Evolutionary conservation across 2,329 filamentous ascomycete genomes (phyloP).

Genomic region (Penicillium janthinellum): DNA sequence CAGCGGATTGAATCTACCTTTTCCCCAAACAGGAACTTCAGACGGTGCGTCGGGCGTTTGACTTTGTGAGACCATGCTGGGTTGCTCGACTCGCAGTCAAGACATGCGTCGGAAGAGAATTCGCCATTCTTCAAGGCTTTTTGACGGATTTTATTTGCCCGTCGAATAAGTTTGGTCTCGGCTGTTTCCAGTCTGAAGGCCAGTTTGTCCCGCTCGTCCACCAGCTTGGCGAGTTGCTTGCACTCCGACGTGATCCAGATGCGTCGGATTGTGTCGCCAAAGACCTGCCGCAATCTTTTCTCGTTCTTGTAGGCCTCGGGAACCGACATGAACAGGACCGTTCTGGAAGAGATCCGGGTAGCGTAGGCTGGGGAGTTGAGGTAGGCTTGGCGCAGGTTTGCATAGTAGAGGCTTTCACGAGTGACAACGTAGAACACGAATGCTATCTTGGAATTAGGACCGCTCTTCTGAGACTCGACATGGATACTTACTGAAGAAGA

Average conservation of each 20-base stretch:
- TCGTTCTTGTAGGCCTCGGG: conserved; percentile 77
- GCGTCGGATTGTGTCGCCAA: conserved; percentile 76
- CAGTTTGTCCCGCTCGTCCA: conserved; percentile 75
- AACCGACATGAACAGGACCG: conserved; percentile 84
- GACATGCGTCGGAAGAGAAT: conserved; percentile 23
- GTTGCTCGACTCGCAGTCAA: conserved; percentile 34
- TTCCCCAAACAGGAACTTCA: conserved; percentile 67
- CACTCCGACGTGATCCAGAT: conserved; percentile 83
- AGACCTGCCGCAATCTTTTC: conserved; percentile 71
- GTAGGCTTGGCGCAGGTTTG: conserved; percentile 89
- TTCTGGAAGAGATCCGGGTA: conserved; percentile 82
- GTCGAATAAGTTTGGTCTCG: conserved; percentile 82
- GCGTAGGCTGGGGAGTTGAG: conserved; percentile 81
- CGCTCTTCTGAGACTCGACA: neutral
- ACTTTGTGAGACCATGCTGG: conserved; percentile 34
- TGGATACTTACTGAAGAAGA: conserved; percentile 68
- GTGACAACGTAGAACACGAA: conserved; percentile 87
- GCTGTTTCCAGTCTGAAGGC: conserved; percentile 79
- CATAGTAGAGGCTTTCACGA: conserved; percentile 85
- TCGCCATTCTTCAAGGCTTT: conserved; percentile 55
- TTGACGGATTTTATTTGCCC: conserved; percentile 69
- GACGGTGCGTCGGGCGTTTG: conserved; percentile 72
- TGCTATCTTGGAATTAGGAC: conserved; percentile 37
- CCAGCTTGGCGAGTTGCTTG: conserved; percentile 73
- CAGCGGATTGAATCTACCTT: conserved; percentile 91